Evolutionary conservation across 352 stramenopile genomes (phyloP), one percentile per base, ranked within the genome.

Genomic region (Phytopythium boreale): DNA sequence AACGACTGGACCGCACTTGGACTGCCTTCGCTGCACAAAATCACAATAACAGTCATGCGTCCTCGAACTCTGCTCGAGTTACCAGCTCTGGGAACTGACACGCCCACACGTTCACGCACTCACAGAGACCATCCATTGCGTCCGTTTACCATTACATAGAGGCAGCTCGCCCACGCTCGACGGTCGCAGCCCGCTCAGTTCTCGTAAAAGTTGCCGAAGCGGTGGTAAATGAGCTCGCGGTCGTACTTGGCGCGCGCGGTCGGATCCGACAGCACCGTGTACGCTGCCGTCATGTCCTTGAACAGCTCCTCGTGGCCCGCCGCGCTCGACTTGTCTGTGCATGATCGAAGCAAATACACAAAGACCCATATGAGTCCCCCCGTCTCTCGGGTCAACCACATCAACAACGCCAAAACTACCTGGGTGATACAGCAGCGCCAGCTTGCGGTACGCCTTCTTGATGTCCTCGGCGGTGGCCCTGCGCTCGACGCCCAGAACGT

Each of bases 391-490:
- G 5, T 51, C 26, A 49, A 14, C 31, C 31, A 14, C 34, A 36
- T 36, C 49, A 46, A 7, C 10, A 17, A 43, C 10, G 56, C 51
- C 39, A 46, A 61, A 24, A 64, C 20, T 63, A 92, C 83, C 89
- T 71, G 90, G 90, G 62, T 97, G 90, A 76, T 95, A 90, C 58
- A 80, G 61, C 31, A 97, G 76, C 29, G 90, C 90, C 31, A 97
- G 66, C 62, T 95, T 95, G 14, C 89, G 87, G 69, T 97, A 97
- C 53, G 89, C 86, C 64, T 94, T 97, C 66, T 94, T 94, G 66
- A 97, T 93, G 43, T 95, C 75, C 17, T 83, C 78, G 34, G 64
- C 57, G 11, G 82, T 90, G 24, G 86, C 79, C 39, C 66, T 58
- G 41, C 80, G 84, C 11, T 74, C 46, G 15, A 95, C 77, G 20